Percentiles rank a stretch among this genome's conserved stretches.
phyloP scores from a whole-genome alignment of 768 basidiomycete genomes.

The Boletus vermiculosoides region DNA sequence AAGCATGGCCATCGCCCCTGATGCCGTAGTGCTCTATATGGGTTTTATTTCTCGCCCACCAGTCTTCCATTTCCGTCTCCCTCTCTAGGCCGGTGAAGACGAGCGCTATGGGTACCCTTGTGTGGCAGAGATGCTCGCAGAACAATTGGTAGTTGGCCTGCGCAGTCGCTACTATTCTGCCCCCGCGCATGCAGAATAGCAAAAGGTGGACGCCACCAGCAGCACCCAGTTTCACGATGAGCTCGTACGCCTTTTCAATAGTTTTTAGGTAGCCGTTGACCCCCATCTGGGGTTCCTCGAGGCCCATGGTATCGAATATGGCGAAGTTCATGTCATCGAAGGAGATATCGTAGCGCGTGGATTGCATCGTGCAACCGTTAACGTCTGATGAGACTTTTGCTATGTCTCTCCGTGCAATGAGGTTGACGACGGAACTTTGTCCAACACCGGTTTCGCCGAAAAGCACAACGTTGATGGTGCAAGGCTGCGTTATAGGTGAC shows the following conservation, averaged over 20 bases:
- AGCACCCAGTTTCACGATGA: not conserved
- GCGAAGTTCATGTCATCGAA: not conserved
- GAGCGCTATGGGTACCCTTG: not conserved
- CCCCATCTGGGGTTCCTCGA: not conserved
- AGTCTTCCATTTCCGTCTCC: not conserved
- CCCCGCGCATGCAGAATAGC: not conserved
- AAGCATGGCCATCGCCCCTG: not conserved
- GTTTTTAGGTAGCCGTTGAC: not conserved
- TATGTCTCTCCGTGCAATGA: not conserved
- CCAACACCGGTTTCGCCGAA: not conserved
- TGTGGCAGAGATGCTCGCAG: constrained; percentile 16
- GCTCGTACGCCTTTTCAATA: not conserved
- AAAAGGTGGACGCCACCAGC: not conserved
- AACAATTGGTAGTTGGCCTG: constrained; percentile 40
- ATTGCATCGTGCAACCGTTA: not conserved
- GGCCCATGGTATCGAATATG: not conserved
- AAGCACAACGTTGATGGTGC: not conserved
- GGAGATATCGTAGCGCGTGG: not conserved
- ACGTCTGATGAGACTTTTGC: no score
- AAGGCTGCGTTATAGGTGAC: not conserved
- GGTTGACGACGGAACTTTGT: not conserved
- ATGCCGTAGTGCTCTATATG: not conserved
- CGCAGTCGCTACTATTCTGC: not conserved
- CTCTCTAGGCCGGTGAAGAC: not conserved
- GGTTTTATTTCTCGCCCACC: not conserved